Base-by-base conservation (phyloP, 306 rosid species). In the Cicer chorassanicum region DNA sequence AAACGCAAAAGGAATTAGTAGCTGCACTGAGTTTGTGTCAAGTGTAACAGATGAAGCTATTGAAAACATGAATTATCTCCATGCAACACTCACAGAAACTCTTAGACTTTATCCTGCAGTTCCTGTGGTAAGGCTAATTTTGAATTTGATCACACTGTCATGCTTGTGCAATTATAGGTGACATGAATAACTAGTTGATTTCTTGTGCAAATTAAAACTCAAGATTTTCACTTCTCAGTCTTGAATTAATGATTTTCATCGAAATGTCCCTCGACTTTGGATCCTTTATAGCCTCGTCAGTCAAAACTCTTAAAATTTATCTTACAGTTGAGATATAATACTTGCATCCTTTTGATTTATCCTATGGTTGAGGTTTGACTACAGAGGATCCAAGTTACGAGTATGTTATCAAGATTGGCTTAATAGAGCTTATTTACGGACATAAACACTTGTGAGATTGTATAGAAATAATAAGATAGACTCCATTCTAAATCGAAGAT, bases 61-160 rank as follows among this genome's bases (percentile, higher is more conserved):
- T 55, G 97, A 83, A 77, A 86, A 85, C 67, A 86, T 88, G 97
- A 80, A 86, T 48, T 89, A 87, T 85, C 91, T 89, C 55, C 92
- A 91, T 72, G 97, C 92, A 14, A 83, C 86, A 15, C 81, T 91
- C 45, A 91, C 95, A 43, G 97, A 89, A 80, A 91, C 97, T 60
- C 97, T 91, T 74, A 83, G 94, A 83, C 85, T 91, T 43, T 85
- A 88, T 80, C 97, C 95, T 65, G 91, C 92, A 21, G 88, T 89
- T 74, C 95, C 97, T 3, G 89, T 89, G 91, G 95, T 91, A 86
- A 84, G 86, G 53, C 43, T 64, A 51, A 34, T 3, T 42, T 84
- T 70, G 53, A 44, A 62, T 21, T 40, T 65, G 53, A 62, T 15
- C 70, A 46, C 83, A 65, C 9, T 42, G 4, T 55, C 39, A 11